Percentiles rank a stretch among this genome's conserved stretches.
Evolutionary conservation across 108 stramenopile genomes (phyloP).

Genomic region (Phaeodactylum tricornutum): DNA sequence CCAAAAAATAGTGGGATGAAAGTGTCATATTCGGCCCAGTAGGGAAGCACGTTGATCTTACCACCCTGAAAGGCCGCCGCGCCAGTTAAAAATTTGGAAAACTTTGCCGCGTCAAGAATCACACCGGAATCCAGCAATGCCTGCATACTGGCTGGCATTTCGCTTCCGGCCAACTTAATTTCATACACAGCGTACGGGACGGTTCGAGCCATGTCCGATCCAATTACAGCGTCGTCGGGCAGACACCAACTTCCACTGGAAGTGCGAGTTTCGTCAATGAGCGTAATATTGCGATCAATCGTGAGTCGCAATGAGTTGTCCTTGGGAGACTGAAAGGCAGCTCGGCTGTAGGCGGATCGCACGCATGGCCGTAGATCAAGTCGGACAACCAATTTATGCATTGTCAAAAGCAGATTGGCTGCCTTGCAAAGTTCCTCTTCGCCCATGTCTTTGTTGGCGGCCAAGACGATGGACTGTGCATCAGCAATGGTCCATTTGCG

Average conservation of each 20-base stretch:
- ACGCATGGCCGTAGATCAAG: slow-evolving; percentile 23
- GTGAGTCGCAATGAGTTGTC: slow-evolving; percentile 23
- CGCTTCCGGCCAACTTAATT: slow-evolving; percentile 19
- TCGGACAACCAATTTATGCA: slow-evolving; percentile 15
- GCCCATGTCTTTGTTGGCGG: slow-evolving; percentile 6
- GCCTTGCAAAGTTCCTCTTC: slow-evolving; percentile 5
- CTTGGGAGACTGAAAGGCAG: slow-evolving; percentile 21
- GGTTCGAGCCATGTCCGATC: neutral
- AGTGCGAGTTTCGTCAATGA: slow-evolving; percentile 16
- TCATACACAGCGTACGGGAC: slow-evolving; percentile 24
- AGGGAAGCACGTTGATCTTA: slow-evolving; percentile 12
- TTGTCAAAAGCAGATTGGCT: slow-evolving; percentile 12
- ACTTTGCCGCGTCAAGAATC: slow-evolving; percentile 21
- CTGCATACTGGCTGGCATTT: slow-evolving; percentile 5
- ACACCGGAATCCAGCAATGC: neutral
- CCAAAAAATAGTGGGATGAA: slow-evolving; percentile 12
- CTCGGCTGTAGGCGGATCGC: slow-evolving; percentile 15
- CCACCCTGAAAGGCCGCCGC: slow-evolving; percentile 7
- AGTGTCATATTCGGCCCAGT: slow-evolving; percentile 15
- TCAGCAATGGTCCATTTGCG: slow-evolving; percentile 4
- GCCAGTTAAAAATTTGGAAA: slow-evolving; percentile 27
- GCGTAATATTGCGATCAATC: slow-evolving; percentile 18
- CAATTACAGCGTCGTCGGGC: slow-evolving; percentile 2
- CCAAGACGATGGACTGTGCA: slow-evolving; percentile 7
- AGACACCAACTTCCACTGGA: slow-evolving; percentile 11